Conservation (phyloP, 1,139 yeast species). For the Candida neerlandica region DNA sequence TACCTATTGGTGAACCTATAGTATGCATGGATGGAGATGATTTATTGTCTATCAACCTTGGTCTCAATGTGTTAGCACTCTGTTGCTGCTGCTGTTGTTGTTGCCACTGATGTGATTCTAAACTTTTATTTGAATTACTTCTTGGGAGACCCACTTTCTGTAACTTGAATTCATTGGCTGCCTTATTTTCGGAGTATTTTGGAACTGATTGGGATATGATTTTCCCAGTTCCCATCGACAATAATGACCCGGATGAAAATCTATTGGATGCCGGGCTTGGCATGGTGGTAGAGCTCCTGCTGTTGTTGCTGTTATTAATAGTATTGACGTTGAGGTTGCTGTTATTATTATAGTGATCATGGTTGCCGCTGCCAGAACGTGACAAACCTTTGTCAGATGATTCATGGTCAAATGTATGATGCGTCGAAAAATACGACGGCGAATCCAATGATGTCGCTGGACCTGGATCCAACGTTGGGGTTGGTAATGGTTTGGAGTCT, state of each 20-base stretch:
- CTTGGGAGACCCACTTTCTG: constrained; percentile 16
- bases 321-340: not conserved
- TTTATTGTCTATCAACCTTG: constrained; percentile 31
- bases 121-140: constrained; percentile 12
- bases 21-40: constrained; percentile 16
- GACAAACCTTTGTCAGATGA: constrained; percentile 10
- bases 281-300: constrained; percentile 11
- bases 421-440: constrained; percentile 35
- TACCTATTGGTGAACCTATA: constrained; percentile 11
- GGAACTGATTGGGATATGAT: constrained; percentile 34
- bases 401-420: constrained; percentile 17
- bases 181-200: constrained; percentile 17
- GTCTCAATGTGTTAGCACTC: constrained; percentile 20
- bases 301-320: not conserved
- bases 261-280: constrained; percentile 48
- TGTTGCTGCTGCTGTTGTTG: constrained; percentile 1
- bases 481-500: constrained; percentile 59
- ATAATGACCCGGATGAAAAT: constrained; percentile 41
- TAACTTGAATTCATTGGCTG: constrained; percentile 16
- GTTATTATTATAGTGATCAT: not conserved
- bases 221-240: constrained; percentile 49
- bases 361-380: constrained; percentile 10
- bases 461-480: constrained; percentile 53
- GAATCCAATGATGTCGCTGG: constrained; percentile 31
- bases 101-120: constrained; percentile 6